Evolutionary conservation across 805 yeast genomes (phyloP).

Genomic region (Ogataea ganodermae): DNA sequence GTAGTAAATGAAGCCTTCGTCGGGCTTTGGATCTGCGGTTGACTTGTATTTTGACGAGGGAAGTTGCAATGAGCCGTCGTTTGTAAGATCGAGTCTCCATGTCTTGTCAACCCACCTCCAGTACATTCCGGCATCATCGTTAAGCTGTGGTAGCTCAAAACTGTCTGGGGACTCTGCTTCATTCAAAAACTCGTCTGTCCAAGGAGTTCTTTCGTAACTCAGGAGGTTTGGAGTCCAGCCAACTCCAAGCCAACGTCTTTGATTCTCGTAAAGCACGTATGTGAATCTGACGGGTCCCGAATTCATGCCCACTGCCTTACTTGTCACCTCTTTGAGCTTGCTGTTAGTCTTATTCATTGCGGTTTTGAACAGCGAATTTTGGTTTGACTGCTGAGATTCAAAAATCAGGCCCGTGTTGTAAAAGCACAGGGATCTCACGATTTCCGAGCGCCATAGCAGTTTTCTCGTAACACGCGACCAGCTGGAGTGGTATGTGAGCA

Average conservation of each 20-base stretch:
- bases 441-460: slow-evolving; percentile 79
- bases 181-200: slow-evolving; percentile 96
- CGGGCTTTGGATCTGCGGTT: slow-evolving; percentile 69
- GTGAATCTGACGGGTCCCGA: slow-evolving; percentile 71
- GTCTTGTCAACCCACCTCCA: slow-evolving; percentile 96
- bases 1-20: slow-evolving; percentile 85
- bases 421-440: slow-evolving; percentile 70
- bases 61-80: slow-evolving; percentile 80
- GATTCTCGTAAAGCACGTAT: slow-evolving; percentile 90
- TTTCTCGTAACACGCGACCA: slow-evolving; percentile 83
- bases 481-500: slow-evolving; percentile 82
- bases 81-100: slow-evolving; percentile 88
- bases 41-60: slow-evolving; percentile 60
- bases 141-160: slow-evolving; percentile 79
- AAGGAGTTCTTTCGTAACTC: slow-evolving; percentile 90
- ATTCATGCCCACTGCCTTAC: slow-evolving; percentile 18
- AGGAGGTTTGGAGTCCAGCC: slow-evolving; percentile 96
- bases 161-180: slow-evolving; percentile 76
- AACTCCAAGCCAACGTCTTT: slow-evolving; percentile 95
- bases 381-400: slow-evolving; percentile 36
- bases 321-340: slow-evolving; percentile 31
- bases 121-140: slow-evolving; percentile 63
- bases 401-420: slow-evolving; percentile 88
- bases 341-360: slow-evolving; percentile 56
- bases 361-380: slow-evolving; percentile 48